phyloP scores from a whole-genome alignment of 2,329 filamentous ascomycete species.

The Beauveria scarabaeidicola region DNA sequence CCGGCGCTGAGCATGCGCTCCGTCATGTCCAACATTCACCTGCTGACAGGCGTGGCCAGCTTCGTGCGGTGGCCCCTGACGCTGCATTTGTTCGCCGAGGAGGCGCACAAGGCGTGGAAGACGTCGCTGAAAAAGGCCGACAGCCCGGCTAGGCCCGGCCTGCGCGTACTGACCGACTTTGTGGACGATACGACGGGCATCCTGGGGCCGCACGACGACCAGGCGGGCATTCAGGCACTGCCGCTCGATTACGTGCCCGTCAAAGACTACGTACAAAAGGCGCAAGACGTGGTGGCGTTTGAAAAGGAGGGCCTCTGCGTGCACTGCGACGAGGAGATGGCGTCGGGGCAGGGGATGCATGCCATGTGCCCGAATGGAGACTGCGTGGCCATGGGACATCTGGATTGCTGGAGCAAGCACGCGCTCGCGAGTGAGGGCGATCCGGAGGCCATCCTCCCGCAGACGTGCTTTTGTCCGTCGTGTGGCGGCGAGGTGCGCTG shows the following conservation, averaged over 20 bases:
- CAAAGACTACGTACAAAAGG: conserved; percentile 47
- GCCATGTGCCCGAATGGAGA: conserved; percentile 45
- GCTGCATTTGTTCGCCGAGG: conserved; percentile 66
- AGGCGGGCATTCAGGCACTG: conserved; percentile 42
- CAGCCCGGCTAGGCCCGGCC: conserved; percentile 35
- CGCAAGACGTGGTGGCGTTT: conserved; percentile 43
- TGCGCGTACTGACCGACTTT: conserved; percentile 53
- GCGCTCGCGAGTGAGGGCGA: conserved; percentile 32
- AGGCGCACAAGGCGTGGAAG: conserved; percentile 63
- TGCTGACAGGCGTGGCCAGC: conserved; percentile 69
- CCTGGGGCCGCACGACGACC: conserved; percentile 6
- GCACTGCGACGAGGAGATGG: conserved; percentile 39
- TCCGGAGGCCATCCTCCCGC: conserved; percentile 50
- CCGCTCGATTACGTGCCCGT: conserved; percentile 47
- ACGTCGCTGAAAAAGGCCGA: conserved; percentile 39
- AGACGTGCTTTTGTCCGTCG: conserved; percentile 59
- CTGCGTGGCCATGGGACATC: conserved; percentile 51
- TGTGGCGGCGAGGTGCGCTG: conserved; percentile 59
- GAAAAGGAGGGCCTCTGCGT: conserved; percentile 48
- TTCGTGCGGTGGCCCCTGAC: conserved; percentile 78
- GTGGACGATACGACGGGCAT: conserved; percentile 13
- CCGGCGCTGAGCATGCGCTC: conserved; percentile 55
- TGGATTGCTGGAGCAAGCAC: conserved; percentile 51
- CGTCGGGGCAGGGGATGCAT: conserved; percentile 42
- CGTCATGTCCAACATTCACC: conserved; percentile 70